Base-by-base conservation (phyloP, 2,329 filamentous ascomycete species). In the Lasiodiplodia theobromae region DNA sequence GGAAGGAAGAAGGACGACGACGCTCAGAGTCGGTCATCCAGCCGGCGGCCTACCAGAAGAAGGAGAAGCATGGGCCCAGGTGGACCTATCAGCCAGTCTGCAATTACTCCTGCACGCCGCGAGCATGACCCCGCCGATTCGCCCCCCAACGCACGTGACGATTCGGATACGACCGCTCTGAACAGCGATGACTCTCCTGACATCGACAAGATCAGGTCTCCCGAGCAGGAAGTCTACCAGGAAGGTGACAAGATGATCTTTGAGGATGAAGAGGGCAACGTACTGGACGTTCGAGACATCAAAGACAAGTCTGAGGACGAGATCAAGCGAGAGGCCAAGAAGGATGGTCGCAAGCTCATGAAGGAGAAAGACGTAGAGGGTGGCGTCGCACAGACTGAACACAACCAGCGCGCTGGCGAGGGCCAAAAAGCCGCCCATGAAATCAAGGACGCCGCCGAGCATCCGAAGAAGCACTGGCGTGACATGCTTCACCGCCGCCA, bases 41-140 rank as follows among this genome's bases (percentile, higher is more conserved):
- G 87, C 82, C 71, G 85, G 14, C 80, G 80, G 57, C 86, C 79
- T 25, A 70, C 72, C n/a, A 86, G 87, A 67, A 87, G 89, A 70
- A 87, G 88, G 60, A 90, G 87, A 74, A 92, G 87, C n/a, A 86
- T 88, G 73, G 92, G 90, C 70, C 81, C 92, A 3, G 96, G 96
- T 70, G 96, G 96, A 0, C 96, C 94, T 3, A 91, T 98, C 73
- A 92, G 88, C 70, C 90, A 96, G 75, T 97, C 95, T 44, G 96
- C 96, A 28, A 97, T 98, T 73, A 90, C 88, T 72, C 96, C 96
- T 44, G 74, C 76, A 25, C 67, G 67, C 14, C 68, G 68, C 34
- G 72, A 71, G 52, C 70, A 74, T 4, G 60, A 64, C 38, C 51
- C 58, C 21, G 66, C 69, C 1, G 78, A 82, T 49, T 71, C 71